phyloP scores from a whole-genome alignment of 2,329 filamentous ascomycete genomes.

The Aspergillus brasiliensis region DNA sequence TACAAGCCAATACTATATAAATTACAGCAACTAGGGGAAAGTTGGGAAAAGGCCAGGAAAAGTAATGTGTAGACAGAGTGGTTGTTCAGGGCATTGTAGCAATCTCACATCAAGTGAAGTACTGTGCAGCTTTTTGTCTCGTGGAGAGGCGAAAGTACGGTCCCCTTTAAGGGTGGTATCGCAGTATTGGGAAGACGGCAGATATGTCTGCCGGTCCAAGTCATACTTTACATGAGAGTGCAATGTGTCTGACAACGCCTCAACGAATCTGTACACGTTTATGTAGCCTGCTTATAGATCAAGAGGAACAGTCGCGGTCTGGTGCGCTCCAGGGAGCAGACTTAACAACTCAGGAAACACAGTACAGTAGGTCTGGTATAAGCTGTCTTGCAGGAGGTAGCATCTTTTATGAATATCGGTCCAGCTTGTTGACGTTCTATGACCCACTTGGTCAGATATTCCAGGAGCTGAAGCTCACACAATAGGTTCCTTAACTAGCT shows the following conservation, averaged over 20 bases:
- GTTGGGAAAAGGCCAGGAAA: not conserved
- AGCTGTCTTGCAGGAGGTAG: not conserved
- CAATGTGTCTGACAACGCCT: not conserved
- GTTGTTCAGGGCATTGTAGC: not conserved
- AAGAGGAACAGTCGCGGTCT: not conserved
- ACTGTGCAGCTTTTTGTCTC: not conserved
- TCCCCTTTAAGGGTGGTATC: not conserved
- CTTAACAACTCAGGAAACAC: not conserved
- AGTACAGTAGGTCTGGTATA: not conserved
- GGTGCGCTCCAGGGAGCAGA: not conserved
- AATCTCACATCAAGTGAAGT: not conserved
- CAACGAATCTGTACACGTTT: not conserved
- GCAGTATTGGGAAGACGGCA: not conserved
- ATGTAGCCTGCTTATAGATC: not conserved
- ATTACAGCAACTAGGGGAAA: not conserved
- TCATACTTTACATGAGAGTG: not conserved
- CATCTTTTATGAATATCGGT: not conserved
- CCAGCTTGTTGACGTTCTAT: not conserved
- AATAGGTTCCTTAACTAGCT: not conserved
- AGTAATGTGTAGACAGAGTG: not conserved
- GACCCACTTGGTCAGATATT: not conserved
- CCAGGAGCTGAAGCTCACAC: not conserved
- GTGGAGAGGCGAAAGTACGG: not conserved
- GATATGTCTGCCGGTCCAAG: not conserved
- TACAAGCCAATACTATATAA: not conserved